Base-by-base conservation (phyloP, 495 filamentous ascomycete species). In the Xylaria grammica region DNA sequence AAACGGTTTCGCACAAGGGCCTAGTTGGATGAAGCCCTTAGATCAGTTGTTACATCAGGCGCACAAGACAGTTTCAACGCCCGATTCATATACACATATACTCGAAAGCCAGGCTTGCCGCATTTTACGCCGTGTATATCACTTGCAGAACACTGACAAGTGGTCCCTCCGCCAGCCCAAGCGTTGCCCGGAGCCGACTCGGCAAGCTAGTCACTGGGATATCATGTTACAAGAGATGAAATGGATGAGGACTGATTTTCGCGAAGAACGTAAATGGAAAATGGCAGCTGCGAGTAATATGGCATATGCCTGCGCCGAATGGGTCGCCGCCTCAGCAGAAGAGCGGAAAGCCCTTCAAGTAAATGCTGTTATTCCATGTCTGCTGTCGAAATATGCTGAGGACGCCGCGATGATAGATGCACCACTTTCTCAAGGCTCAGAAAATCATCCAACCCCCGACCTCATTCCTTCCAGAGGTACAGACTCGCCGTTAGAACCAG, bases 241-340 rank as follows among this genome's bases (percentile, higher is more conserved):
- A 75, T 97, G 95, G 96, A 92, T 99, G 88, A 86, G 92, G 40
- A 97, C 92, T 2, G 95, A 99, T 78, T 98, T 98, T 69, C 84
- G 90, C 32, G 91, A 97, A 77, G 95, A 99, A 75, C 79, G 91
- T 29, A 96, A 96, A 73, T 97, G 92, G 92, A 97, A 97, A 75
- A 87, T 88, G 64, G 87, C 91, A 52, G 85, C 89, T 44, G 93
- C 93, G 2, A 86, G 86, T 56, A 89, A 88, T 55, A 81, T 93
- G 46, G 93, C 93, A 3, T 79, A 88, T 61, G 88, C 87, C 72
- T 97, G 94, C 76, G 90, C 90, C 1, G 89, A 93, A 68, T 97
- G 89, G 84, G 84, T 92, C 40, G 81, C 84, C 50, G 84, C 87
- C 49, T 81, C 79, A 34, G 72, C 78, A 9, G 86, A 89, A 60